Evolutionary conservation across 1,284 basidiomycete species (phyloP), one percentile per base, ranked within the genome.

Genomic region (Leccinum subrobustum): DNA sequence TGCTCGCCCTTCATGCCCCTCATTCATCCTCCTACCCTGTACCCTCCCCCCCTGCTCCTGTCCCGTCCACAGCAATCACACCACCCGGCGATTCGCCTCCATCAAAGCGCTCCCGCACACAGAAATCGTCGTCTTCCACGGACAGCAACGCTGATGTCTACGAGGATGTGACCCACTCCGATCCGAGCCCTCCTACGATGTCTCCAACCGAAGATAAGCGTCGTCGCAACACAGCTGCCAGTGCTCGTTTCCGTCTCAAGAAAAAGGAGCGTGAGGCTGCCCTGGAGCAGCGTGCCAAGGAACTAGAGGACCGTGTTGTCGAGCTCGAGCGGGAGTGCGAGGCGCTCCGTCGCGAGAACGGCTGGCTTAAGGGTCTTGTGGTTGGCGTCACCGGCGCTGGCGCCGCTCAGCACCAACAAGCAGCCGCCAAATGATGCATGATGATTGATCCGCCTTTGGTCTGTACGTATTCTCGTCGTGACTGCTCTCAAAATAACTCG

Each of bases 251-350:
- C 85, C 84, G 96, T 62, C 79, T 96, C 70, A 99, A 99, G 86
- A 99, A 99, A 84, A 99, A 99, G 83, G 95, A 98, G 77, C 83
- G 97, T 20, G 96, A 99, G 78, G 91, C 90, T 14, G 95, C 95
- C 9, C 80, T 99, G 16, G 96, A 99, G 77, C 83, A 83, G 55
- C 89, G 89, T 69, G 89, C 93, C 18, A 95, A 95, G 77, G 95
- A 97, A 71, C 83, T 98, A n/a, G 91, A 95, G 73, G 79, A 80
- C 1, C 87, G 91, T 60, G 91, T 98, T 8, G 81, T 80, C 52
- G 89, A 92, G 68, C 82, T 98, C 7, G 91, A 96, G 76, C 85
- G 91, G 67, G 95, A 98, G 76, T 96, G 96, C 76, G 93, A 95
- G 71, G 89, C 87, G 0, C 81, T 98, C 55, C 82, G 94, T 61